phyloP scores from a whole-genome alignment of 2,329 filamentous ascomycete species.

The Fusarium xylarioides region DNA sequence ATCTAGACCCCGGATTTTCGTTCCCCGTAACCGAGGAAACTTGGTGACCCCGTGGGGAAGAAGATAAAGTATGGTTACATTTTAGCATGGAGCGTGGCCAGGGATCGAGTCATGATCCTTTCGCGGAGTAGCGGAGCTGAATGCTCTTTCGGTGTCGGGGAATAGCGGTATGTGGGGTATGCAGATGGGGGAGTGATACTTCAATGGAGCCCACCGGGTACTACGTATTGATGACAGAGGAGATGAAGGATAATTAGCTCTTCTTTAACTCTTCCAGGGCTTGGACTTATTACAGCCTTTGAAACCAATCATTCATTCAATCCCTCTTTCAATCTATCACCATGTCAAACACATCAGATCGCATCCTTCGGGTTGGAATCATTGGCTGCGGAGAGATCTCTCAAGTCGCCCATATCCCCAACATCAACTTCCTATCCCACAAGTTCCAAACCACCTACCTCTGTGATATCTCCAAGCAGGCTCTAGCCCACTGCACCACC shows the following conservation, averaged over 20 bases:
- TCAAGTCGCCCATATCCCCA: constrained; percentile 64
- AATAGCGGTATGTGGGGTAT: background rate
- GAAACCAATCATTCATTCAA: background rate
- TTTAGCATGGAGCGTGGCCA: background rate
- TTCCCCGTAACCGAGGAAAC: background rate
- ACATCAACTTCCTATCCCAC: constrained; percentile 53
- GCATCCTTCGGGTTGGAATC: background rate
- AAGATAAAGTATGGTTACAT: background rate
- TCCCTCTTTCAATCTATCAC: fast-evolving
- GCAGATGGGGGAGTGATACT: background rate
- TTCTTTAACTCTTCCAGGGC: background rate
- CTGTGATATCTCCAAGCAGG: constrained; percentile 58
- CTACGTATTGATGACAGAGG: background rate
- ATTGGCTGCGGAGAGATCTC: constrained; percentile 10
- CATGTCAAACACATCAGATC: background rate
- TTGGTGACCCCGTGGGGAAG: background rate
- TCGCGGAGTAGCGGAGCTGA: background rate
- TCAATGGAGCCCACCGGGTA: too few species aligned
- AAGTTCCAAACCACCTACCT: constrained; percentile 58
- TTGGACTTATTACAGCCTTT: background rate
- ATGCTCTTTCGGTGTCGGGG: background rate
- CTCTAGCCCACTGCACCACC: constrained; percentile 40
- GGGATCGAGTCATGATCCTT: background rate
- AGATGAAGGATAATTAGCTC: background rate
- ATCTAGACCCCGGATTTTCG: background rate